phyloP scores from a whole-genome alignment of 2,329 filamentous ascomycete genomes.

The Lasiodiplodia hormozganensis region DNA sequence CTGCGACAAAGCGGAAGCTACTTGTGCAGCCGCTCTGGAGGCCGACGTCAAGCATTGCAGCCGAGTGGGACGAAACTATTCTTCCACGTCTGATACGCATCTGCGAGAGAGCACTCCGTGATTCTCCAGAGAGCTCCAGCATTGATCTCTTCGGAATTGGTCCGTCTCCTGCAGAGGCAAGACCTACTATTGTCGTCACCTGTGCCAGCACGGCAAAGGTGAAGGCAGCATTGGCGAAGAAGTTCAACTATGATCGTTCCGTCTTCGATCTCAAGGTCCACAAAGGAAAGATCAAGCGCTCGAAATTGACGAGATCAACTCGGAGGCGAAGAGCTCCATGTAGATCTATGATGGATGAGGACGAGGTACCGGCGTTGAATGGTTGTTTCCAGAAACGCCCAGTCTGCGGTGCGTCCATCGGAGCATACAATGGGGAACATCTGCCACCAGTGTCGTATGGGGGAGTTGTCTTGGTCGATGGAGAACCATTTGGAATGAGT shows the following conservation, averaged over 20 bases:
- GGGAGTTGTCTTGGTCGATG: constrained; percentile 83
- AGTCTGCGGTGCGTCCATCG: constrained; percentile 88
- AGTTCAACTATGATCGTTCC: constrained; percentile 71
- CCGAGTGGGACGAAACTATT: constrained; percentile 74
- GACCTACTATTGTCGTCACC: constrained; percentile 77
- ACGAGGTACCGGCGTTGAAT: constrained; percentile 62
- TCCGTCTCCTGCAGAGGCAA: constrained; percentile 68
- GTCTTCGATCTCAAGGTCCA: constrained; percentile 75
- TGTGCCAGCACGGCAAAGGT: constrained; percentile 78
- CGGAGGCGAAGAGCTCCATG: constrained; percentile 43
- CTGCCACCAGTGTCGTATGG: constrained; percentile 91
- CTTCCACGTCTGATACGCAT: constrained; percentile 77
- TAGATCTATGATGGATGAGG: constrained; percentile 49
- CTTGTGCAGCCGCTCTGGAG: constrained; percentile 52
- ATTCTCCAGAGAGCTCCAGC: constrained; percentile 77
- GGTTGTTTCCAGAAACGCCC: constrained; percentile 80
- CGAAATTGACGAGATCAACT: constrained; percentile 54
- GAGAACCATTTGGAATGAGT: constrained; percentile 88
- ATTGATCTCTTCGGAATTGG: constrained; percentile 80
- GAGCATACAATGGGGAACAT: constrained; percentile 86
- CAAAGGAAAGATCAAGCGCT: constrained; percentile 70
- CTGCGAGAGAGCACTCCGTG: constrained; percentile 73
- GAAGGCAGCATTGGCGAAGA: constrained; percentile 72
- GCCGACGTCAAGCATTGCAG: constrained; percentile 67
- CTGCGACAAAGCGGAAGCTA: constrained; percentile 39